A percentile compares a stretch with the other conserved stretches of the same genome.
Evolutionary conservation across 176 grass and related monocot genomes (phyloP).

Genomic region (Lolium multiflorum): DNA sequence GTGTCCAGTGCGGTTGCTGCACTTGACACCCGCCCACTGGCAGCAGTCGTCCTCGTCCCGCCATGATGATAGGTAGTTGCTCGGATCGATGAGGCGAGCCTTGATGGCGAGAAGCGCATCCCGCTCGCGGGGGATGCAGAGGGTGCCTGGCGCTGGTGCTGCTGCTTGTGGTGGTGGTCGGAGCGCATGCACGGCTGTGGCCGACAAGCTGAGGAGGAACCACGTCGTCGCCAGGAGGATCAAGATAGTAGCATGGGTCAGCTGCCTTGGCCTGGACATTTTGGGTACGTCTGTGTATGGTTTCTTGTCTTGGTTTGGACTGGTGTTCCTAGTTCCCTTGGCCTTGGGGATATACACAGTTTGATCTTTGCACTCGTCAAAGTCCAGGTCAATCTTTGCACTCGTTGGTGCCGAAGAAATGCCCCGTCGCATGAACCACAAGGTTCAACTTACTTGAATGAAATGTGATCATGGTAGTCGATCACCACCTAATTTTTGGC

Average conservation of each 20-base stretch:
- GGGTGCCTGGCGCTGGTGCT: no score
- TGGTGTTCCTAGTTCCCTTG: no score
- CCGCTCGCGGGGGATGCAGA: not conserved
- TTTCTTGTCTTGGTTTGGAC: not conserved
- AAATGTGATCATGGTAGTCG: not conserved
- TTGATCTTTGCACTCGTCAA: no score
- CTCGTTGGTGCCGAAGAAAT: no score
- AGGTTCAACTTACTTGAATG: no score
- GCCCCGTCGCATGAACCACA: no score
- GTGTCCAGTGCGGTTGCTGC: not conserved
- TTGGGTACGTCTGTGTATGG: not conserved
- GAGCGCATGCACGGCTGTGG: not conserved
- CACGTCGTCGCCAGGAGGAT: not conserved
- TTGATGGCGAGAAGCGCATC: not conserved
- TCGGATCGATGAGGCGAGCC: not conserved
- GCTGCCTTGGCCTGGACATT: not conserved
- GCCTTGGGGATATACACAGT: no score
- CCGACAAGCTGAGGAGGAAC: not conserved
- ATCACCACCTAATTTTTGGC: not conserved
- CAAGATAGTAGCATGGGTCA: not conserved
- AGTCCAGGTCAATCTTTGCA: no score
- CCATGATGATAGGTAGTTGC: not conserved
- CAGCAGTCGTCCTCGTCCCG: not conserved
- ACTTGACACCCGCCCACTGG: not conserved
- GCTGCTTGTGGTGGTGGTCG: not conserved